Conservation (phyloP, 352 stramenopile species). For the Phytophthora rubi region DNA sequence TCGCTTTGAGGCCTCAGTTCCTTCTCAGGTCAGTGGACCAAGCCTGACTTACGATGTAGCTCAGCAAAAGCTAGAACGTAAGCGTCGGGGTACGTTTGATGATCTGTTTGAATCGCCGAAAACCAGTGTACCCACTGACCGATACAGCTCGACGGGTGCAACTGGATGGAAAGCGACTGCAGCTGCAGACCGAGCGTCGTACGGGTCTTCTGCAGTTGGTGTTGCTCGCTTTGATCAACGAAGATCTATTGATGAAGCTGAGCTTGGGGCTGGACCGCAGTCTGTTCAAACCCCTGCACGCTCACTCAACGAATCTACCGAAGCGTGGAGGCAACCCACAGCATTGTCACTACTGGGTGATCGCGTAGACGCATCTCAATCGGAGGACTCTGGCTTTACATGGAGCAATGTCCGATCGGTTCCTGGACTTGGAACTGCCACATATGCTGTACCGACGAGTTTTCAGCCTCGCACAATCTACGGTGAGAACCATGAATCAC, state of each 20-base stretch:
- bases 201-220: slow-evolving; percentile 30
- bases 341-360: slow-evolving; percentile 28
- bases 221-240: slow-evolving; percentile 66
- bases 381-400: slow-evolving; percentile 33
- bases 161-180: slow-evolving; percentile 19
- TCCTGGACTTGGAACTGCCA: slow-evolving; percentile 35
- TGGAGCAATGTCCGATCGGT: slow-evolving; percentile 47
- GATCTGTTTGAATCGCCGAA: slow-evolving; percentile 77
- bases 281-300: neutral
- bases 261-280: slow-evolving; percentile 18
- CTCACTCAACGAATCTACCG: slow-evolving; percentile 20
- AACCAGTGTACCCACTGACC: slow-evolving; percentile 11
- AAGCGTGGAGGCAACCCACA: slow-evolving; percentile 31
- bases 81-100: slow-evolving; percentile 76
- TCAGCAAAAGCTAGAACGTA: slow-evolving; percentile 26
- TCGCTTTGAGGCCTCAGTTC: slow-evolving; percentile 12
- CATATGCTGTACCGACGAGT: slow-evolving; percentile 54
- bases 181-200: slow-evolving; percentile 5
- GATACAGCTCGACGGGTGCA: slow-evolving; percentile 14
- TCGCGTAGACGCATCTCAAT: slow-evolving; percentile 18
- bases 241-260: slow-evolving; percentile 37
- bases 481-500: slow-evolving; percentile 10
- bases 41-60: slow-evolving; percentile 12
- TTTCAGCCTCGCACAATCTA: slow-evolving; percentile 27
- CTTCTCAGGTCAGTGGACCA: neutral